These are phyloP conservation scores for Rhynchospora breviuscula DNA, from an alignment of 176 grass and related monocot genomes.

Conservation along the genomic window DNA sequence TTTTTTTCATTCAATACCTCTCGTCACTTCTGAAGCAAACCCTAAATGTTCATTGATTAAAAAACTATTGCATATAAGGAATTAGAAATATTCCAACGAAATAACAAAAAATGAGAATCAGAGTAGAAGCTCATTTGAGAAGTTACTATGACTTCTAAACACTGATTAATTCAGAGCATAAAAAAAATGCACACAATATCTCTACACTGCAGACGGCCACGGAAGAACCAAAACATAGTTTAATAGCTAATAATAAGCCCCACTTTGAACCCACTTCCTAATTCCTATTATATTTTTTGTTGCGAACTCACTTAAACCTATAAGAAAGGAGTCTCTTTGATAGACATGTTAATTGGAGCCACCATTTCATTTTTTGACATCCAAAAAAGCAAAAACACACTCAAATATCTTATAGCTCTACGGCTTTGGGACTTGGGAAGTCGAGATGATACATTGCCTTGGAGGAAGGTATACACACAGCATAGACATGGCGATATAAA, in stretches of 20 bases:
- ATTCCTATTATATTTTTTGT: too few relatives aligned
- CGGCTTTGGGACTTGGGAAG: not conserved
- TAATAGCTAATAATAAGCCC: not conserved
- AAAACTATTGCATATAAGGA: too few relatives aligned
- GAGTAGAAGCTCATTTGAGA: too few relatives aligned
- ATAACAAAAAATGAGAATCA: too few relatives aligned
- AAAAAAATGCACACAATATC: not conserved
- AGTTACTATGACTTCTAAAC: not conserved
- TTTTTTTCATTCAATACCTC: too few relatives aligned
- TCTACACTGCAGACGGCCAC: not conserved
- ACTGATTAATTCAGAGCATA: not conserved
- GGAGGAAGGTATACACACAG: too few relatives aligned
- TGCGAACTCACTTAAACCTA: not conserved
- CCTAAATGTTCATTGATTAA: too few relatives aligned
- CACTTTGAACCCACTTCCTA: not conserved
- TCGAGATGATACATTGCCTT: too few relatives aligned
- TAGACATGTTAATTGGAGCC: not conserved
- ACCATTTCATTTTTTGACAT: too few relatives aligned
- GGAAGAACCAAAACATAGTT: not conserved
- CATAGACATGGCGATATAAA: too few relatives aligned
- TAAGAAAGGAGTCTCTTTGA: not conserved
- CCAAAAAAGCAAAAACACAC: not conserved
- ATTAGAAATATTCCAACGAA: too few relatives aligned
- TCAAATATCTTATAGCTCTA: not conserved
- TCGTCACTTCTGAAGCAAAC: too few relatives aligned